Conservation (phyloP, 148 eudicot genomes). For the Vaccinium myrtillus region DNA sequence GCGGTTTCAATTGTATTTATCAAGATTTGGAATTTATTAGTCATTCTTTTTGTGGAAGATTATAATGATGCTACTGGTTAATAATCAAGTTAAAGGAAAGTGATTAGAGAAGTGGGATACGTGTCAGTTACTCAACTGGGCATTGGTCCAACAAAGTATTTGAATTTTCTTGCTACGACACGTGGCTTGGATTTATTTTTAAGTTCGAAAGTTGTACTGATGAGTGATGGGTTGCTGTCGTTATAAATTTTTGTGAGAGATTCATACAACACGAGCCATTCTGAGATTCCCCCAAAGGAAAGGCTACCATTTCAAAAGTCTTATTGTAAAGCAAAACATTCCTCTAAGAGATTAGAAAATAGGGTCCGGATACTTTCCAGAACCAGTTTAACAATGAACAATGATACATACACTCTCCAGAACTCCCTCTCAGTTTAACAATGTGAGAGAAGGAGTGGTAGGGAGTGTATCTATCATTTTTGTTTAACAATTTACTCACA, state of each 20-base stretch:
- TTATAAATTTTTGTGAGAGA: too few species aligned
- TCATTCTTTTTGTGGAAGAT: neutral
- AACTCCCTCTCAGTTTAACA: too few species aligned
- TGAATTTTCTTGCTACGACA: constrained; percentile 1
- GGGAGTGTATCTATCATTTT: too few species aligned
- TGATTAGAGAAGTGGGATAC: constrained; percentile 15
- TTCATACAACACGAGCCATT: neutral
- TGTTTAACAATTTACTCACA: too few species aligned
- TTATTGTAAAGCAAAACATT: neutral
- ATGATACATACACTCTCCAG: too few species aligned
- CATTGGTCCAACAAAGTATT: neutral
- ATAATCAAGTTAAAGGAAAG: neutral
- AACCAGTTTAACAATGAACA: too few species aligned
- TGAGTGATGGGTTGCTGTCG: neutral
- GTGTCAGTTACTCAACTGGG: neutral
- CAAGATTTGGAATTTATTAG: neutral
- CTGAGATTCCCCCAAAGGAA: neutral
- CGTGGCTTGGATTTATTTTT: constrained; percentile 21
- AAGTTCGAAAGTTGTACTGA: constrained; percentile 6
- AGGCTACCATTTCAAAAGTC: neutral
- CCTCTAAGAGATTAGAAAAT: neutral
- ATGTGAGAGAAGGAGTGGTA: too few species aligned
- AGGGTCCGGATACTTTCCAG: too few species aligned
- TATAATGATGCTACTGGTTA: constrained; percentile 7
- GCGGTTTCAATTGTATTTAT: neutral